Evolutionary conservation across 345 rosid genomes (phyloP).

Genomic region (Arabis hirsuta): DNA sequence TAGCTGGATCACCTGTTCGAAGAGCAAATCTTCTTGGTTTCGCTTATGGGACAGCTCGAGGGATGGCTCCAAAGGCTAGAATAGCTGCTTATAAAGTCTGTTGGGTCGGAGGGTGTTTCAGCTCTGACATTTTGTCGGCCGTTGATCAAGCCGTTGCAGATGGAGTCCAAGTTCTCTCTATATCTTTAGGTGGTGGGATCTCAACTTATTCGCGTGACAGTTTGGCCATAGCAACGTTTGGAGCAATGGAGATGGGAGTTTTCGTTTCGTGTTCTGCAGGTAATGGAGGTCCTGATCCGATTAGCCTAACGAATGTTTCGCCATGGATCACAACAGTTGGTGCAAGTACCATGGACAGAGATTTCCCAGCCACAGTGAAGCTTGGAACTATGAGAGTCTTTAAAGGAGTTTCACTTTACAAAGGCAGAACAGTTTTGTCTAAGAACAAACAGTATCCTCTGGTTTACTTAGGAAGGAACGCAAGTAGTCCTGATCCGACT

Average conservation of each 20-base stretch:
- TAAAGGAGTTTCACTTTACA: slow-evolving; percentile 67
- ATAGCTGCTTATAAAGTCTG: slow-evolving; percentile 82
- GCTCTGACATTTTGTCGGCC: slow-evolving; percentile 76
- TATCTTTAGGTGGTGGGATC: slow-evolving; percentile 82
- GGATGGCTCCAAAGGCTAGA: slow-evolving; percentile 82
- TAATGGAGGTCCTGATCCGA: slow-evolving; percentile 70
- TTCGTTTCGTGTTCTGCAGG: slow-evolving; percentile 78
- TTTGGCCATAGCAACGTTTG: slow-evolving; percentile 73
- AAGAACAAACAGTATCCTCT: slow-evolving; percentile 56
- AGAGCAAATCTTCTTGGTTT: slow-evolving; percentile 71
- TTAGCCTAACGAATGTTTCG: slow-evolving; percentile 69
- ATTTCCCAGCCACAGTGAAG: slow-evolving; percentile 63
- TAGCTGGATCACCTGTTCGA: slow-evolving; percentile 64
- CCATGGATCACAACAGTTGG: slow-evolving; percentile 91
- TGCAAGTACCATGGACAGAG: slow-evolving; percentile 79
- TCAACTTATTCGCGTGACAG: slow-evolving; percentile 61
- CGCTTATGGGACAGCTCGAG: slow-evolving; percentile 77
- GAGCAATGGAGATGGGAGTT: slow-evolving; percentile 90
- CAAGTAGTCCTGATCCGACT: slow-evolving; percentile 58
- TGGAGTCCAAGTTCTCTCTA: slow-evolving; percentile 73
- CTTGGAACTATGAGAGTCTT: slow-evolving; percentile 53
- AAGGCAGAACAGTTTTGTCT: slow-evolving; percentile 50
- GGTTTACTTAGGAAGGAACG: slow-evolving; percentile 62
- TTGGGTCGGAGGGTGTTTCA: slow-evolving; percentile 72
- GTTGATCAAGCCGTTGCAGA: slow-evolving; percentile 77